Evolutionary conservation across 768 basidiomycete species (phyloP), one percentile per base, ranked within the genome.

Genomic region (Mycena chlorophos): DNA sequence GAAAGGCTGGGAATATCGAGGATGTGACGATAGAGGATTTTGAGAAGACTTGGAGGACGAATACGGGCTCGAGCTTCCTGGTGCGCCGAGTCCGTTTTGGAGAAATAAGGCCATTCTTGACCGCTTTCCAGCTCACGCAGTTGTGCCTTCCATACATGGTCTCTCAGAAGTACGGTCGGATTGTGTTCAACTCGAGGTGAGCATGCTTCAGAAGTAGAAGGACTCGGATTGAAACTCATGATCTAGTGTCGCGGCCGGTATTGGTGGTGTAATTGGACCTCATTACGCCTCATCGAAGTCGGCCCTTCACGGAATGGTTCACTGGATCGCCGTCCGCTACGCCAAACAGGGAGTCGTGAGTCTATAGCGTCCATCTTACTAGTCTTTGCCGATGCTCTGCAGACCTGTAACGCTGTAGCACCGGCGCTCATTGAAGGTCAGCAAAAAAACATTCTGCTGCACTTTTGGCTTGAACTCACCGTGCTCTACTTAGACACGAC

Each of bases 281-380:
- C 82, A 83, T 54, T 82, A 83, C 51, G 79, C 82, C 5, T 81
- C 79, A 0, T 81, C 81, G 0, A 83, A 83, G 56, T 75, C 80
- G 2, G 82, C 80, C 2, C 59, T 82, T 56, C 80, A 82, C 56
- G 82, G 82, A 0, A 69, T 82, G 4, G 66, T 82, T 31, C 82
- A 82, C 57, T 82, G 82, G 82, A 66, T 82, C n/a, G 76, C 81
- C 5, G 67, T 66, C 46, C 69, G 79, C 31, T 78, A 82, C 57
- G 75, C 76, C 14, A 77, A 78, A 56, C 75, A 77, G 13, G 81
- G 81, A 13, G 72, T 83, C 46, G 81, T 81, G 60, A 39, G 76
- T 65, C 2, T 39, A 16, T 19, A 17, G 4, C 14, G 2, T 26
- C 45, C 23, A 28, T 10, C 31, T 5, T 12, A 22, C 6, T 31